phyloP scores from a whole-genome alignment of 2,329 filamentous ascomycete species.

The Colletotrichum costaricense region DNA sequence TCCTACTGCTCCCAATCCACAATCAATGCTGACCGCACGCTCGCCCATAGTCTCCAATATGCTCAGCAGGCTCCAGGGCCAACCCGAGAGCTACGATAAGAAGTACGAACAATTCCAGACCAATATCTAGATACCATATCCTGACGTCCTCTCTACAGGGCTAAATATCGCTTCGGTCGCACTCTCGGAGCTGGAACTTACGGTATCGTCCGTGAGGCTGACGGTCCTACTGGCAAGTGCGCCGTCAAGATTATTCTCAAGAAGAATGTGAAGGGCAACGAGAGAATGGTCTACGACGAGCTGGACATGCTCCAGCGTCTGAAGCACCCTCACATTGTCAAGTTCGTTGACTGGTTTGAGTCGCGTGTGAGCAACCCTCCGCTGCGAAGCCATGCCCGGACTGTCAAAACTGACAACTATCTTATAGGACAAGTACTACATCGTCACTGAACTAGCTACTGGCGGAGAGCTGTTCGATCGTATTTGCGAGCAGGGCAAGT shows the following conservation, averaged over 20 bases:
- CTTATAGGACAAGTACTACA: slow-evolving; percentile 96
- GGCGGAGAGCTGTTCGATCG: slow-evolving; percentile 97
- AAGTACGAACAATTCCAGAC: slow-evolving; percentile 70
- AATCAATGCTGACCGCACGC: slow-evolving; percentile 39
- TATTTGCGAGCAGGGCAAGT: slow-evolving; percentile 97
- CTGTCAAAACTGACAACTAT: slow-evolving; percentile 13
- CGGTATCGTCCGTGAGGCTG: slow-evolving; percentile 96
- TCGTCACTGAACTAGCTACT: slow-evolving; percentile 94
- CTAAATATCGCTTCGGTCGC: slow-evolving; percentile 90
- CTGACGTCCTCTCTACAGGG: slow-evolving; percentile 58
- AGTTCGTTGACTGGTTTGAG: slow-evolving; percentile 99
- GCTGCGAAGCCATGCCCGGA: neutral
- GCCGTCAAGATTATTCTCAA: slow-evolving; percentile 99
- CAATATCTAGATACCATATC: slow-evolving; percentile 24
- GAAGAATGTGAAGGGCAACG: slow-evolving; percentile 98
- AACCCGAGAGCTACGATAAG: slow-evolving; percentile 98
- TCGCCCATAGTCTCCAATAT: slow-evolving; percentile 78
- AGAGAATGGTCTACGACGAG: slow-evolving; percentile 99
- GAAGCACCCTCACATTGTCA: slow-evolving; percentile 94
- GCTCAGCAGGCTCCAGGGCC: slow-evolving; percentile 95
- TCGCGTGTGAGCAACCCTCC: slow-evolving; percentile 75
- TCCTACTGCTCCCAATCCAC: neutral
- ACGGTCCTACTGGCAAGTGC: slow-evolving; percentile 84
- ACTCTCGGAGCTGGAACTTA: slow-evolving; percentile 97
- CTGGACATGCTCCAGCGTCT: slow-evolving; percentile 91